Base-by-base conservation (phyloP, 2,329 filamentous ascomycete species). In the Septoria linicola region DNA sequence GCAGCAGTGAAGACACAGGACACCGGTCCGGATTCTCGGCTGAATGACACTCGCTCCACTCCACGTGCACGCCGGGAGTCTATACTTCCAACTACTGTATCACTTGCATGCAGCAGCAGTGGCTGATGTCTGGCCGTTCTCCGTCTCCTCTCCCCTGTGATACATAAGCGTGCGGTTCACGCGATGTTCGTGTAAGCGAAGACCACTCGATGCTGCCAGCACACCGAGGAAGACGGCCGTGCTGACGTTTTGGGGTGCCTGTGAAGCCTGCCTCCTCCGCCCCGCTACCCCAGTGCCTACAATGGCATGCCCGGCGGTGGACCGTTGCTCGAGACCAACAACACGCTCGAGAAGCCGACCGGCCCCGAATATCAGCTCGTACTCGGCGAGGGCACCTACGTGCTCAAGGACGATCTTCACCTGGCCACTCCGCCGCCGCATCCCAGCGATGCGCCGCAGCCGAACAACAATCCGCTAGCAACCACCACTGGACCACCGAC, bases 361-460 rank as follows among this genome's bases (percentile, higher is more conserved):
- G 88, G 88, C 4, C 81, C 88, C 19, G 91, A 96, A 63, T 89
- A 89, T 71, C 88, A 95, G 68, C 85, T 99, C 61, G 83, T 96
- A 36, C 90, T 92, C 41, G 93, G 92, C 70, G 93, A 99, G 83
- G 93, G 91, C 65, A 92, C 88, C 55, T 99, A 99, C 66, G 80
- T 88, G 17, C 81, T 97, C 36, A 87, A 90, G 69, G 92, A 99
- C 72, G 89, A 96, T 68, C 76, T 99, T 21, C 87, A 90, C 61
- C 84, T 99, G 51, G 92, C 93, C 37, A 96, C 91, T 27, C 93
- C 93, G 50, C 92, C 92, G 57, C 91, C 91, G 11, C 93, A 99
- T 72, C 93, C 93, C 17, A 96, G 91, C 55, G 93, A 99, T 76
- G 85, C 89, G 10, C 91, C 90, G 17, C 74, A 91, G 34, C 74